Evolutionary conservation across 306 rosid genomes (phyloP).

Genomic region (Lagenaria siceraria): DNA sequence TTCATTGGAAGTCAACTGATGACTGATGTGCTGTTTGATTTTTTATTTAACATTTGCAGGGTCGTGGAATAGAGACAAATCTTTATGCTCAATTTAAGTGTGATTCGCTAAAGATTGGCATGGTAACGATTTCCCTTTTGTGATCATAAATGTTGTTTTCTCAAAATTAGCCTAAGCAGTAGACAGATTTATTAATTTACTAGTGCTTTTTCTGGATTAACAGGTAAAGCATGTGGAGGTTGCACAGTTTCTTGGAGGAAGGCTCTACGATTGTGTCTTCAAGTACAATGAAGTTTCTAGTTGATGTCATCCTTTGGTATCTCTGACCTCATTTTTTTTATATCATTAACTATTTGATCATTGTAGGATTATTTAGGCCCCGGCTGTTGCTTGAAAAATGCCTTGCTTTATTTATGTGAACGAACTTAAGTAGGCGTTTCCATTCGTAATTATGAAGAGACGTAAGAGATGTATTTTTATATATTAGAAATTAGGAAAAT

Average conservation of each 20-base stretch:
- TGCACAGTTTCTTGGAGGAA: slow-evolving; percentile 87
- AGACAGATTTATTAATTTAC: neutral
- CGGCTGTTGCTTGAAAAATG: neutral
- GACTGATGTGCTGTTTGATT: neutral
- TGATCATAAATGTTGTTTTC: neutral
- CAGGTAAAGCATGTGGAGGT: slow-evolving; percentile 93
- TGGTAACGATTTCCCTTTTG: slow-evolving; percentile 34
- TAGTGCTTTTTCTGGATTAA: neutral
- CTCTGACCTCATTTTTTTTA: slow-evolving; percentile 8
- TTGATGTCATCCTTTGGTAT: slow-evolving; percentile 20
- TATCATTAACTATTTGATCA: neutral
- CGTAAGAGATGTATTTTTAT: neutral
- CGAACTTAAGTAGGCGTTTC: neutral
- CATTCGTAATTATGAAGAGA: neutral
- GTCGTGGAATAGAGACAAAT: slow-evolving; percentile 93
- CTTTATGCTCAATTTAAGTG: slow-evolving; percentile 86
- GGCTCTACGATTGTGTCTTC: slow-evolving; percentile 86
- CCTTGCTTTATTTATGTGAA: neutral
- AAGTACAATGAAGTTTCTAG: slow-evolving; percentile 60
- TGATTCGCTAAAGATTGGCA: slow-evolving; percentile 91
- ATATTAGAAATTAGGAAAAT: neutral
- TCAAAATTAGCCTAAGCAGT: neutral
- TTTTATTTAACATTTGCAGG: slow-evolving; percentile 34
- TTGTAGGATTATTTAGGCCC: neutral
- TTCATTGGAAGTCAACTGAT: neutral